phyloP scores from a whole-genome alignment of 257 asterid species.

The Solanum corneliomulleri region DNA sequence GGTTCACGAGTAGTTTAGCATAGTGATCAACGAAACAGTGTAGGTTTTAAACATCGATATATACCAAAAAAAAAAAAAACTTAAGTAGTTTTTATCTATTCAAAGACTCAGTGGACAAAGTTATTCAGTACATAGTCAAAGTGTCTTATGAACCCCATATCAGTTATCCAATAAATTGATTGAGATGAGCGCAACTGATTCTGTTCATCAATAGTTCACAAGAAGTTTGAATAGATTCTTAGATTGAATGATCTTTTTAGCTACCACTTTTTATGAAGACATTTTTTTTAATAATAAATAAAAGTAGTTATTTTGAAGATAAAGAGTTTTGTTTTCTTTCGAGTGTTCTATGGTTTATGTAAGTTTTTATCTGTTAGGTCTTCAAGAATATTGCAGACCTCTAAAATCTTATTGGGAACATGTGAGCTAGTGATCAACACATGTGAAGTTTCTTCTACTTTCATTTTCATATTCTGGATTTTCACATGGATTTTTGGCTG shows the following conservation, averaged over 20 bases:
- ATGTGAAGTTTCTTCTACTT: neutral
- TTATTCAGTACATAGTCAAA: neutral
- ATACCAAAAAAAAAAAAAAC: neutral
- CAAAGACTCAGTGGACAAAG: neutral
- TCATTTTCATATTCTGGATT: neutral
- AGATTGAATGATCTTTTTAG: neutral
- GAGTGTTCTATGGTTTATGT: neutral
- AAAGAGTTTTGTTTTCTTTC: neutral
- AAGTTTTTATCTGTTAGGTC: neutral
- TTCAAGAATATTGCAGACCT: neutral
- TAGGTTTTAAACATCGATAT: too few species aligned
- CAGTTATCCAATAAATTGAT: neutral
- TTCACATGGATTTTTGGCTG: neutral
- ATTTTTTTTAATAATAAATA: neutral
- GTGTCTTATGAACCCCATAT: neutral
- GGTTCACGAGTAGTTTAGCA: neutral
- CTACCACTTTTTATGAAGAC: neutral
- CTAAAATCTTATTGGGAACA: neutral
- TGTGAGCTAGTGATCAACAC: neutral
- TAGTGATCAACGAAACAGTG: neutral
- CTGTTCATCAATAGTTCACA: neutral
- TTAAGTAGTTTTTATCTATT: neutral
- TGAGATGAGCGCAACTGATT: neutral
- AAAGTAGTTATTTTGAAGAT: neutral
- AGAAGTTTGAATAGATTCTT: neutral